A percentile compares a stretch with the other conserved stretches of the same genome.
These are phyloP conservation scores for Trichoderma endophyticum DNA, from an alignment of 2,329 filamentous ascomycete genomes.

Conservation along the genomic window DNA sequence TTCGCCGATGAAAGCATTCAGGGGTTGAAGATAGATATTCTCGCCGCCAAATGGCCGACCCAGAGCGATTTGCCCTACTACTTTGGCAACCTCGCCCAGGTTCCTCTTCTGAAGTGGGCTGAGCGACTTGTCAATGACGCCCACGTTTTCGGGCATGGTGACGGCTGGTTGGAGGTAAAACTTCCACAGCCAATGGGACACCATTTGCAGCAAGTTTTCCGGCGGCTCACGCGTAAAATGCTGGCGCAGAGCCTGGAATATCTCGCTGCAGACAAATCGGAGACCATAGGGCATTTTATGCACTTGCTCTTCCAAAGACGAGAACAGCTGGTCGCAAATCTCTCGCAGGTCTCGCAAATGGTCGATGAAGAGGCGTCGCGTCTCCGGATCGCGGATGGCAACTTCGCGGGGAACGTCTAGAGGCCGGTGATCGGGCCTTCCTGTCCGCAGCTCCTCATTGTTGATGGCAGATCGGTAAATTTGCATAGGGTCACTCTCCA, in stretches of 20 bases:
- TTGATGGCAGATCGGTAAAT: conserved; percentile 96
- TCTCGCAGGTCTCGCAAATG: conserved; percentile 91
- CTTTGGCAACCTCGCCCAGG: conserved; percentile 83
- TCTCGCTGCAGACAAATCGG: conserved; percentile 81
- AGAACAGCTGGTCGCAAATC: conserved; percentile 87
- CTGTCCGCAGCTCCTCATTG: conserved; percentile 93
- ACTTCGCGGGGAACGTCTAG: conserved; percentile 85
- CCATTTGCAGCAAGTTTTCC: conserved; percentile 74
- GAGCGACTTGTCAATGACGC: conserved; percentile 84
- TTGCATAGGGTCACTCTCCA: conserved; percentile 96
- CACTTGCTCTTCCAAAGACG: conserved; percentile 75
- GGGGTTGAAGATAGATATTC: conserved; percentile 90
- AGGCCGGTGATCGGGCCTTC: conserved; percentile 73
- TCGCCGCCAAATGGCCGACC: conserved; percentile 89
- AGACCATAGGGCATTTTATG: conserved; percentile 91
- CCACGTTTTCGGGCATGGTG: conserved; percentile 85
- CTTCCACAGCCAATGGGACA: conserved; percentile 90
- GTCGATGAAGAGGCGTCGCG: conserved; percentile 86
- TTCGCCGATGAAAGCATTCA: conserved; percentile 87
- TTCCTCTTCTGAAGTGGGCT: conserved; percentile 93
- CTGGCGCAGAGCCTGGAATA: conserved; percentile 71
- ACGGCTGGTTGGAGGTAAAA: conserved; percentile 90
- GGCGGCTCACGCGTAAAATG: conserved; percentile 79
- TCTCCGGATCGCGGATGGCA: conserved; percentile 94
- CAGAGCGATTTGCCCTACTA: conserved; percentile 83